These are phyloP conservation scores for Fusarium sp. DNA, from an alignment of 2,329 filamentous ascomycete species.

Conservation along the genomic window DNA sequence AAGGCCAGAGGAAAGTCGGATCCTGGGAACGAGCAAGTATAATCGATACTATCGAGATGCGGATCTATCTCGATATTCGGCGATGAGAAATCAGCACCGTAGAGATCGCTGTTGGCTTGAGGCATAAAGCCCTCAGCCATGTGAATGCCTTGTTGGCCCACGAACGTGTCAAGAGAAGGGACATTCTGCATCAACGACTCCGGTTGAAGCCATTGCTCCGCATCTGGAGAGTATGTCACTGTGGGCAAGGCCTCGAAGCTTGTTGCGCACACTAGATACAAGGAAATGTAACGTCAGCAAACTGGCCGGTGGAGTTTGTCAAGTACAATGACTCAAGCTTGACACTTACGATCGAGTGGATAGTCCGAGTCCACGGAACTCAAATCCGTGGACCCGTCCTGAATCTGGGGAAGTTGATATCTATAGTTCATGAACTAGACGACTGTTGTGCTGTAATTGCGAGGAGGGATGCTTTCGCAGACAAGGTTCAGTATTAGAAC, in stretches of 20 bases:
- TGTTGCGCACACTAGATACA: constrained; percentile 11
- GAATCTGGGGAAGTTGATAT: constrained; percentile 3
- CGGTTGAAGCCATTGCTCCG: constrained; percentile 14
- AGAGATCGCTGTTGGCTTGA: background rate
- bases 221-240: constrained; percentile 13
- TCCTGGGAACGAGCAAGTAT: background rate
- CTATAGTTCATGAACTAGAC: constrained; percentile 23
- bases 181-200: background rate
- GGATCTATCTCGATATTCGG: constrained; percentile 3
- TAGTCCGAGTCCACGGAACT: constrained; percentile 34
- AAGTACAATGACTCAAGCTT: constrained; percentile 24
- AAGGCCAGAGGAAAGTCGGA: background rate
- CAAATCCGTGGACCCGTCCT: constrained; percentile 31
- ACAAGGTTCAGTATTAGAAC: background rate
- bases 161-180: constrained; percentile 12
- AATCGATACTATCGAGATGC: background rate
- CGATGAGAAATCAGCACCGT: background rate
- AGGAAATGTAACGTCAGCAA: constrained; percentile 12
- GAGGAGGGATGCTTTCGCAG: constrained; percentile 4
- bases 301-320: constrained; percentile 12
- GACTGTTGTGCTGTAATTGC: background rate
- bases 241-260: constrained; percentile 13
- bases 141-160: constrained; percentile 3
- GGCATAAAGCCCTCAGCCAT: background rate
- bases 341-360: constrained; percentile 25